Base-by-base conservation (phyloP, 768 basidiomycete species). In the Hydnum rufescens region DNA sequence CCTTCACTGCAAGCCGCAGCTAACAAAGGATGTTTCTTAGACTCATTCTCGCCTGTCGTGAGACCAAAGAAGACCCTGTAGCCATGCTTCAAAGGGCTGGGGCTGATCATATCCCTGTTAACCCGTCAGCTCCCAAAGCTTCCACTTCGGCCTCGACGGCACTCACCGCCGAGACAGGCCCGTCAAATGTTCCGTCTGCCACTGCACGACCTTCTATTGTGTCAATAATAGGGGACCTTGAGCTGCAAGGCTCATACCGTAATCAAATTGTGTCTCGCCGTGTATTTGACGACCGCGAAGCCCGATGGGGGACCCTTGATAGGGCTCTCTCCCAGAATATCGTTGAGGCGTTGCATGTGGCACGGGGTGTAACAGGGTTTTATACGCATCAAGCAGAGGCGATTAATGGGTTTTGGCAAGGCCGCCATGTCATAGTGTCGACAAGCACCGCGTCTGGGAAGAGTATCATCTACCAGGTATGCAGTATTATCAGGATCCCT, bases 401-500 rank as follows among this genome's bases (percentile, higher is more conserved):
- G 2, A 79, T 92, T 55, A 71, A 75, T 56, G 72, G 76, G 0
- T 67, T 88, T 5, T 64, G 67, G 13, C 59, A 62, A 49, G 74
- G 74, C 4, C 72, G 72, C 52, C 70, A 87, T 63, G 85, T 89
- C 25, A 83, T 92, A 32, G 82, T 90, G 28, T 89, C 86, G 3
- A 92, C 88, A 0, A 81, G 80, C 57, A 93, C 89, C 4, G 87
- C 88, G 4, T 88, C 85, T 3, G 86, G 86, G 2, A 89, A 88
- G 66, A 87, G 83, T 64, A 67, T 87, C 13, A 85, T 88, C 42
- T 89, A 87, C 62, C 85, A 88, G 68, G 84, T 79, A 4, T 4
- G 25, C 26, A 47, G 44, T 88, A 87, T 63, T 85, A 87, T 68
- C 82, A 79, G 53, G 30, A 59, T 50, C n/a, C 3, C 19, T 22